These are phyloP conservation scores for Pseudoscleropodium purum DNA, from an alignment of 225 moss, liverwort and hornwort species.

Conservation along the genomic window DNA sequence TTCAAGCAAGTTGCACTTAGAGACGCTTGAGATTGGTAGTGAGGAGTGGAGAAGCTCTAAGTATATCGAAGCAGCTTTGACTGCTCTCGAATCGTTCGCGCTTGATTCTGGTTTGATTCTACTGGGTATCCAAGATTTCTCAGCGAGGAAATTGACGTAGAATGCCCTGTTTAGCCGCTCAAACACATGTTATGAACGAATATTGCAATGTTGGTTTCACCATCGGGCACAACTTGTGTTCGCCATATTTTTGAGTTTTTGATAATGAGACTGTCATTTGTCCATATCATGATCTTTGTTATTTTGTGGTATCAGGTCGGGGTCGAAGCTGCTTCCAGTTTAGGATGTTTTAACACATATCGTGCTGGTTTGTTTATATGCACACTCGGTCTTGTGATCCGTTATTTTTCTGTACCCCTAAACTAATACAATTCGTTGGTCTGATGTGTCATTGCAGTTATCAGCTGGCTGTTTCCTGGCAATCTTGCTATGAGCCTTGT, in stretches of 20 bases:
- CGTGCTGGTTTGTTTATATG: background rate
- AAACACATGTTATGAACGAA: background rate
- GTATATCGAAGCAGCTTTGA: background rate
- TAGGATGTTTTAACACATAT: background rate
- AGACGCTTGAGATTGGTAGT: background rate
- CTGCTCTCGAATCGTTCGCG: background rate
- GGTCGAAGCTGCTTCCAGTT: background rate
- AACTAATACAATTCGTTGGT: background rate
- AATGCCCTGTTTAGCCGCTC: background rate
- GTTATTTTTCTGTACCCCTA: background rate
- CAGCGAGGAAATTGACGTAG: background rate
- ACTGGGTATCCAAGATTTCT: background rate
- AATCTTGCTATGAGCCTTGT: constrained; percentile 25
- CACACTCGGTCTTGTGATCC: background rate
- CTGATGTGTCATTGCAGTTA: constrained; percentile 2
- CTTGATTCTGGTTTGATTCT: background rate
- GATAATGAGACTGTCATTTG: background rate
- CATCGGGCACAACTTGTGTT: background rate
- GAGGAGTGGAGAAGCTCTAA: background rate
- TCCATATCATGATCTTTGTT: background rate
- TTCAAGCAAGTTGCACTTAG: background rate
- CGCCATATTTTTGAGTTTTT: background rate
- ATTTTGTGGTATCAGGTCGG: background rate
- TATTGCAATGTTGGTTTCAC: background rate
- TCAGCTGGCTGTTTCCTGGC: constrained; percentile 9